Base-by-base conservation (phyloP, 768 basidiomycete genomes). In the Pholiota molesta region DNA sequence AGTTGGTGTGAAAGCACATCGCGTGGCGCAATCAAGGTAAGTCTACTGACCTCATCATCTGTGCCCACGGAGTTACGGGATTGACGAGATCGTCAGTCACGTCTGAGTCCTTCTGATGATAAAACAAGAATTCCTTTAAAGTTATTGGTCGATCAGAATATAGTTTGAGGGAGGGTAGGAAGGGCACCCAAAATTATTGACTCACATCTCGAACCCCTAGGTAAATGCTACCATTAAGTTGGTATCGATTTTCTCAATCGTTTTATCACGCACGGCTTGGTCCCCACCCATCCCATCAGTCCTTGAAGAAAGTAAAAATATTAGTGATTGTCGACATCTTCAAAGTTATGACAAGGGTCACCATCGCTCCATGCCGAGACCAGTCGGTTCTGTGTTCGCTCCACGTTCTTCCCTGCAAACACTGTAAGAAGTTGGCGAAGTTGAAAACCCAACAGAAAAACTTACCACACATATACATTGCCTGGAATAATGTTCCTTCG, bases 281-380 rank as follows among this genome's bases (percentile, higher is more conserved):
- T 31, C 91, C 90, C 92, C 92, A 52, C 90, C 89, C 84, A 92
- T 89, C 40, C 91, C 80, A 68, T 83, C 79, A 63, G 81, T 81
- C 80, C 79, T 82, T 57, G 29, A 52, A 61, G 59, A 11, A 37
- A 37, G 14, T 16, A 23, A 31, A 29, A 29, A 26, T 55, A 19
- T 49, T 19, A 49, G 47, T 17, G 40, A 64, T 35, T 52, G 52
- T 51, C 45, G 40, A 54, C 21, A 23, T 11, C 49, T 29, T 55
- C 45, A 62, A 60, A 55, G 40, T 42, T 6, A 40, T 14, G 21
- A 40, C 16, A 21, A 35, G 28, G 71, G 77, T 39, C 69, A 86
- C 88, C 92, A 92, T 73, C 92, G 82, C 68, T 94, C 92, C 88
- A 94, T 94, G 39, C 92, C 92, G 52, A 92, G 83, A 14, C 92